phyloP scores from a whole-genome alignment of 139 green algal species.

The Chlamydomonas sphaeroides region DNA sequence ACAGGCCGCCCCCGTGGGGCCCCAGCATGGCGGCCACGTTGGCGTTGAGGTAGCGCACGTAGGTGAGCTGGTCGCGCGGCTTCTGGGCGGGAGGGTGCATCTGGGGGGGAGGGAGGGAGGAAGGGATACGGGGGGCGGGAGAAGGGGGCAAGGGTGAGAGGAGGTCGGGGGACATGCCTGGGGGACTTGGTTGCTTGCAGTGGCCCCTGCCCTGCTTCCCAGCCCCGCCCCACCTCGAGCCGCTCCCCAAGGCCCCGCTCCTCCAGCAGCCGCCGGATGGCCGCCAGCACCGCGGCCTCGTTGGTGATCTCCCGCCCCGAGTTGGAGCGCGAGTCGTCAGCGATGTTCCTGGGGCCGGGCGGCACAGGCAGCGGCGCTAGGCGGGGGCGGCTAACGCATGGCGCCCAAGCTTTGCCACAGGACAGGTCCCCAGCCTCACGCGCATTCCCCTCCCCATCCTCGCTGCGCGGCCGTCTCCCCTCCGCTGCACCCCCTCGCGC shows the following conservation, averaged over 20 bases:
- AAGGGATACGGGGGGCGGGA: no score
- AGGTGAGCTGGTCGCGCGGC: not conserved
- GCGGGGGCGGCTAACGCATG: no score
- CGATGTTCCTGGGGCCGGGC: no score
- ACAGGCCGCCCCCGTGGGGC: constrained; percentile 36
- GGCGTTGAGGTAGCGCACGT: constrained; percentile 19
- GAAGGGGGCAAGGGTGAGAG: no score
- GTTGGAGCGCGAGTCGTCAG: not conserved
- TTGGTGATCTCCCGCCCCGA: constrained; percentile 1
- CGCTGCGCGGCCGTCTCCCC: not conserved
- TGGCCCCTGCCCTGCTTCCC: not conserved
- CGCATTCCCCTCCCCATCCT: not conserved
- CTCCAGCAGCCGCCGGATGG: constrained; percentile 8
- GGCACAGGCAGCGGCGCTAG: no score
- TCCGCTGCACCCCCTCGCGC: not conserved
- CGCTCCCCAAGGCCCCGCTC: constrained; percentile 7
- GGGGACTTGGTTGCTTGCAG: not conserved
- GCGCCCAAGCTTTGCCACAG: no score
- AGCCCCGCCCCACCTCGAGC: constrained; percentile 8
- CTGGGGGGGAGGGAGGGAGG: not conserved
- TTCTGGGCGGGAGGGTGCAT: not conserved
- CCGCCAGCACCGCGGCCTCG: constrained; percentile 5
- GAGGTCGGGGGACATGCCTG: no score
- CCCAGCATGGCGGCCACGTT: constrained; percentile 30
- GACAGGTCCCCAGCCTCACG: no score